A percentile compares a stretch with the other conserved stretches of the same genome.
phyloP scores from a whole-genome alignment of 148 eudicot species.

The Fallopia convolvulus region DNA sequence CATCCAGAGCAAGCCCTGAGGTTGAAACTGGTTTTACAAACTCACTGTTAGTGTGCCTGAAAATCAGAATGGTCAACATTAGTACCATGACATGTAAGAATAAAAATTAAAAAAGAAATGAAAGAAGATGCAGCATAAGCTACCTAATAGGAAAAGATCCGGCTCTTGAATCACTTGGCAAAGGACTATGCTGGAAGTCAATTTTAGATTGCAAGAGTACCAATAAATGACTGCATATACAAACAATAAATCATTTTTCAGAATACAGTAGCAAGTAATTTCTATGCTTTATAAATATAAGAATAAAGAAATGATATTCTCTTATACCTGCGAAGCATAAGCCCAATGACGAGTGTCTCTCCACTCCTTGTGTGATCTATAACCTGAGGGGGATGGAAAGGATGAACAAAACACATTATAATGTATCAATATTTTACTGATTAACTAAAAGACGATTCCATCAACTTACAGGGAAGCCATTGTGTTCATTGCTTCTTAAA shows the following conservation, averaged over 20 bases:
- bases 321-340: conserved; percentile 78
- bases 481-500: conserved; percentile 79
- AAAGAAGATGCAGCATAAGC: conserved; percentile 11
- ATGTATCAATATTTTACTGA: conserved; percentile 11
- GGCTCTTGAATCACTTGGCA: conserved; percentile 71
- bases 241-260: conserved; percentile 12
- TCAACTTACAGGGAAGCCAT: conserved; percentile 93
- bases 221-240: conserved; percentile 68
- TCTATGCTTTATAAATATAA: conserved; percentile 2
- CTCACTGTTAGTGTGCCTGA: conserved; percentile 87
- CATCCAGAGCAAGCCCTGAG: conserved; percentile 69
- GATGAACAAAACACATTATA: neutral
- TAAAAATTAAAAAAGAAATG: neutral
- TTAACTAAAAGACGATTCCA: neutral
- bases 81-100: neutral
- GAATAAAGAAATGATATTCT: conserved; percentile 3
- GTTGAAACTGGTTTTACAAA: conserved; percentile 95
- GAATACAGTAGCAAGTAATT: neutral
- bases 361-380: conserved; percentile 86
- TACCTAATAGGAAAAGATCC: conserved; percentile 83
- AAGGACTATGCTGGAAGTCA: conserved; percentile 91
- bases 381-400: conserved; percentile 42
- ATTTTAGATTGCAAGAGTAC: conserved; percentile 96
- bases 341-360: conserved; percentile 81
- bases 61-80: conserved; percentile 13